phyloP scores from a whole-genome alignment of 768 basidiomycete genomes.

The Phlegmacium glaucopus region DNA sequence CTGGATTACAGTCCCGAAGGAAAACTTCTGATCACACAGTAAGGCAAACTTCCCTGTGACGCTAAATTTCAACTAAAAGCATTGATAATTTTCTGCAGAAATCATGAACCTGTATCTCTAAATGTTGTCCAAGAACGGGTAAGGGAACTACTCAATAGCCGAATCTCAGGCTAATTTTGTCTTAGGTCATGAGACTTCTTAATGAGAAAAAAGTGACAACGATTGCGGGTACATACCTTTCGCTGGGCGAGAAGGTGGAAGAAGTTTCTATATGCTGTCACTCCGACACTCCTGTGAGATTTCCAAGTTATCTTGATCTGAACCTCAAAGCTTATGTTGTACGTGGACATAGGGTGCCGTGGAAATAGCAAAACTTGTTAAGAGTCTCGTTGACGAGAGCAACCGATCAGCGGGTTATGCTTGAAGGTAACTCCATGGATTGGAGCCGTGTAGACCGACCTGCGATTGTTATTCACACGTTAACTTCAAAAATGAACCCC shows the following conservation, averaged over 20 bases:
- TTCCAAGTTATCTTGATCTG: constrained; percentile 4
- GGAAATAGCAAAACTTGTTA: constrained; percentile 49
- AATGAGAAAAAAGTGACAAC: constrained; percentile 46
- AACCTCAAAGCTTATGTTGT: not conserved
- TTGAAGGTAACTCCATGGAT: not conserved
- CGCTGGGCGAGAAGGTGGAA: constrained; percentile 38
- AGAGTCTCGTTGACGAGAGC: constrained; percentile 51
- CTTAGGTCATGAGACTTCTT: constrained; percentile 44
- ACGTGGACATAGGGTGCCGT: constrained; percentile 43
- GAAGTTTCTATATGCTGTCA: constrained; percentile 66
- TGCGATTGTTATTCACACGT: not conserved
- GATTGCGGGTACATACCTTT: constrained; percentile 34
- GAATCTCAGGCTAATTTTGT: not conserved
- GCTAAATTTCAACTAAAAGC: not conserved
- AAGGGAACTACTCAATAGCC: constrained; percentile 1
- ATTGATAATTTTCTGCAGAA: constrained; percentile 27
- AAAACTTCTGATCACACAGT: constrained; percentile 60
- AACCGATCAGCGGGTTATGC: constrained; percentile 34
- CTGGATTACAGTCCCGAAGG: constrained; percentile 57
- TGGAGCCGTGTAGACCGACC: not conserved
- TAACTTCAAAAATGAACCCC: not conserved
- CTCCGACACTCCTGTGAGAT: constrained; percentile 58
- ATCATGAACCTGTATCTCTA: constrained; percentile 44
- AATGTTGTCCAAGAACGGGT: constrained; percentile 43
- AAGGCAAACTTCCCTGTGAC: constrained; percentile 2